Conservation (phyloP, 495 filamentous ascomycete genomes). For the Aspergillus saccharolyticus region DNA sequence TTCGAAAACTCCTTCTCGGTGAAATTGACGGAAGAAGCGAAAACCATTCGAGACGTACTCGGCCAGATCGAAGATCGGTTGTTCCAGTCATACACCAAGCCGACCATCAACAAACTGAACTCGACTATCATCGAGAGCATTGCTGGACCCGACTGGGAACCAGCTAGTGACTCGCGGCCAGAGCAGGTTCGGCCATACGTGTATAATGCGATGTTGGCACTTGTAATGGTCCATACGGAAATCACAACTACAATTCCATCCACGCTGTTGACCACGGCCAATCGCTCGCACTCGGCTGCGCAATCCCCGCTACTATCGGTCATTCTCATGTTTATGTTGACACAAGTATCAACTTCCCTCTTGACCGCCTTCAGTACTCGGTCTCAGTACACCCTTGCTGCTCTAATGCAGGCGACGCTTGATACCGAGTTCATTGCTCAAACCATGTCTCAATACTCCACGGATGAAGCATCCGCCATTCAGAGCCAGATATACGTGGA, state of each 20-base stretch:
- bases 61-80: conserved; percentile 81
- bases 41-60: conserved; percentile 83
- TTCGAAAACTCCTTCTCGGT: conserved; percentile 89
- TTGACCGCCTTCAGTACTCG: conserved; percentile 66
- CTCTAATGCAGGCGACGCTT: conserved; percentile 91
- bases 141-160: conserved; percentile 63
- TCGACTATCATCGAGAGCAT: conserved; percentile 68
- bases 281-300: conserved; percentile 37
- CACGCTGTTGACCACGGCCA: conserved; percentile 25
- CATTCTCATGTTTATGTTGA: conserved; percentile 75
- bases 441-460: conserved; percentile 81
- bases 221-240: conserved; percentile 89
- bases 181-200: conserved; percentile 79
- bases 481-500: conserved; percentile 88
- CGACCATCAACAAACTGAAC: conserved; percentile 57
- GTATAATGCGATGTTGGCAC: conserved; percentile 72
- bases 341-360: conserved; percentile 65
- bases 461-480: conserved; percentile 68
- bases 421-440: conserved; percentile 97
- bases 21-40: conserved; percentile 84
- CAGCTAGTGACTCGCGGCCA: conserved; percentile 53
- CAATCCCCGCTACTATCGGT: conserved; percentile 57
- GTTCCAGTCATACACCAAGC: conserved; percentile 84
- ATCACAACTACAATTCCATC: conserved; percentile 69
- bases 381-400: conserved; percentile 63